Evolutionary conservation across 345 rosid species (phyloP), one percentile per base, ranked within the genome.

Genomic region (Conringia planisiliqua): DNA sequence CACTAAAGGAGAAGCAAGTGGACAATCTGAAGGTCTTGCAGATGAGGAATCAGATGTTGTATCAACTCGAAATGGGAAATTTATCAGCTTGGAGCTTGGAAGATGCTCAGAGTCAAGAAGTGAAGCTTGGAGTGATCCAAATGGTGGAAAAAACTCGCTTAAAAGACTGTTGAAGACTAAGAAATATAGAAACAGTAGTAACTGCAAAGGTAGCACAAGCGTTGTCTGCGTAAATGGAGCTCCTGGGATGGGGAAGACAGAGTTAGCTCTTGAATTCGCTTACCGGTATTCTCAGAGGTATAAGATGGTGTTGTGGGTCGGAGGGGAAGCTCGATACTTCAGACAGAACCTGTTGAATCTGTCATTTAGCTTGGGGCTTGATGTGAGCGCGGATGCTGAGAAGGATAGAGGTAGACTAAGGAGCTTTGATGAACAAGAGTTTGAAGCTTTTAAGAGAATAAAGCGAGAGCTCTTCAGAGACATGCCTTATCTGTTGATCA

Each of bases 291-390:
- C 87, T 46, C 96, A 89, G 74, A 87, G 96, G 81, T 93, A 93
- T 66, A 93, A 91, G 82, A 88, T 82, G 96, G 91, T 91, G 16
- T 74, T 93, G 71, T 93, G 98, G 97, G 84, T 89, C 2, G 94
- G 96, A 14, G 98, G 98, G 10, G 97, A 93, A 80, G 90, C 89
- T 48, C 74, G 89, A 55, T 88, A 89, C 77, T 85, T 89, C 71
- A 81, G 92, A 79, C 97, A 93, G 75, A 91, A 93, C 80, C 70
- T 93, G 78, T 59, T 93, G 79, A 93, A 87, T 71, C 82, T 93
- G 32, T 93, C 98, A 7, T 82, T 88, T 46, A 86, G 82, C 36
- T 66, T 93, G 84, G 91, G 96, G 50, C 59, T 93, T 76, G 97
- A 93, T 79, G 91, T 93, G 78, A 89, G 91, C 11, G 94, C 94